These are phyloP conservation scores for Tolypocladium ovalisporum DNA, from an alignment of 2,329 filamentous ascomycete genomes.

Conservation along the genomic window DNA sequence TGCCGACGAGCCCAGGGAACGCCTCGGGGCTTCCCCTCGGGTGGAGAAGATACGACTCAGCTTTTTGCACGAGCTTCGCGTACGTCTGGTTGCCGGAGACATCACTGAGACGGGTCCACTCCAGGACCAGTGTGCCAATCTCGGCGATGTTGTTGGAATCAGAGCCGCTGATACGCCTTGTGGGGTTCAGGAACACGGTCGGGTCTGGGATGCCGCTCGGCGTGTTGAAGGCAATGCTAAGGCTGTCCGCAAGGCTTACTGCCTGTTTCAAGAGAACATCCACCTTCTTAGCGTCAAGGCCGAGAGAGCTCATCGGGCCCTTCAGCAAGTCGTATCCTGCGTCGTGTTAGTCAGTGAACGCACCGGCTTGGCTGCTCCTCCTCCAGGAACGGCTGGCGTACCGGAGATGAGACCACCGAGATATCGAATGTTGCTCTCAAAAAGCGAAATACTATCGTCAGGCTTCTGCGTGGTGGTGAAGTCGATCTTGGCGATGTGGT, in stretches of 20 bases:
- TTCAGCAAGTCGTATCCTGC: conserved; percentile 59
- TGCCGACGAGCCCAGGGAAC: conserved; percentile 67
- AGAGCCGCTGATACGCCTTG: conserved; percentile 34
- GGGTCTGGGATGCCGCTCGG: conserved; percentile 66
- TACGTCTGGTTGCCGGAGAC: conserved; percentile 59
- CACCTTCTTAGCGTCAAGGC: conserved; percentile 33
- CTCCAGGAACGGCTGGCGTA: conserved; percentile 10
- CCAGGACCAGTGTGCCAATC: conserved; percentile 66
- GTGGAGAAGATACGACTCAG: conserved; percentile 57
- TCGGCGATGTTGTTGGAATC: conserved; percentile 63
- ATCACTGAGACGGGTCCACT: conserved; percentile 76
- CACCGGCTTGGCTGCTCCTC: background rate
- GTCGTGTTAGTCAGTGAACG: background rate
- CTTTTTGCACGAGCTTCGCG: conserved; percentile 53
- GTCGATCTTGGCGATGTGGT: conserved; percentile 60
- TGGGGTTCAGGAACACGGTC: conserved; percentile 47
- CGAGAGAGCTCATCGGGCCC: conserved; percentile 48
- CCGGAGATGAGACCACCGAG: conserved; percentile 70
- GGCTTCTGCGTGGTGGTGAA: conserved; percentile 45
- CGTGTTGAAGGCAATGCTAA: conserved; percentile 72
- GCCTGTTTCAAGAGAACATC: conserved; percentile 56
- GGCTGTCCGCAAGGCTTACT: conserved; percentile 54
- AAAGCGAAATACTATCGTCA: conserved; percentile 55
- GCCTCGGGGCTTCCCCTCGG: conserved; percentile 52
- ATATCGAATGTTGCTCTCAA: conserved; percentile 87